phyloP scores from a whole-genome alignment of 1,284 basidiomycete genomes.

The Sanghuangporus weigelae region DNA sequence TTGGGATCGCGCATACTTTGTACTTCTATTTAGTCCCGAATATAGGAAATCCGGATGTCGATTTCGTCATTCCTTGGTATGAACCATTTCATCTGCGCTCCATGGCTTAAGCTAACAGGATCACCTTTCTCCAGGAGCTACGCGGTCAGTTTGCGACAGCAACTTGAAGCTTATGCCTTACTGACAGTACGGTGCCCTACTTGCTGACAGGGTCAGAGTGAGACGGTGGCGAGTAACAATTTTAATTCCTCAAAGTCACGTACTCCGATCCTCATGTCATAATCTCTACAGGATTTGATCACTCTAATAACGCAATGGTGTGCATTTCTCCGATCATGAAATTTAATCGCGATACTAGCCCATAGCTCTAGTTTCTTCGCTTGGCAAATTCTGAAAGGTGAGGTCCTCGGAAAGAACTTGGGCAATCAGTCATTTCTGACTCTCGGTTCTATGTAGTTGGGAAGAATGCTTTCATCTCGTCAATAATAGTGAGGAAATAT shows the following conservation, averaged over 20 bases:
- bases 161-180: no score
- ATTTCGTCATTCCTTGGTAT: constrained; percentile 5
- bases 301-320: constrained; percentile 4
- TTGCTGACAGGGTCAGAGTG: neutral
- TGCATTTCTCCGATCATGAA: neutral
- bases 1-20: neutral
- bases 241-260: neutral
- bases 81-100: neutral
- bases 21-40: constrained; percentile 3
- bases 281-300: neutral
- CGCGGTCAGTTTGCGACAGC: neutral
- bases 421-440: neutral
- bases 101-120: neutral
- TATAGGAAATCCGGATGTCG: neutral
- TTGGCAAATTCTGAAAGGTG: constrained; percentile 5
- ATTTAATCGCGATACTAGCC: neutral
- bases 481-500: neutral
- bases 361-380: neutral
- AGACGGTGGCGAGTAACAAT: neutral
- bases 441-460: neutral
- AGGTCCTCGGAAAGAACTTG: neutral
- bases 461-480: neutral
- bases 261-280: neutral
- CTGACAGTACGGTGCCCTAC: neutral
- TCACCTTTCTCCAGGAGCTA: constrained; percentile 3